phyloP scores from a whole-genome alignment of 108 stramenopile genomes.

The Nannochloropsis granulata region DNA sequence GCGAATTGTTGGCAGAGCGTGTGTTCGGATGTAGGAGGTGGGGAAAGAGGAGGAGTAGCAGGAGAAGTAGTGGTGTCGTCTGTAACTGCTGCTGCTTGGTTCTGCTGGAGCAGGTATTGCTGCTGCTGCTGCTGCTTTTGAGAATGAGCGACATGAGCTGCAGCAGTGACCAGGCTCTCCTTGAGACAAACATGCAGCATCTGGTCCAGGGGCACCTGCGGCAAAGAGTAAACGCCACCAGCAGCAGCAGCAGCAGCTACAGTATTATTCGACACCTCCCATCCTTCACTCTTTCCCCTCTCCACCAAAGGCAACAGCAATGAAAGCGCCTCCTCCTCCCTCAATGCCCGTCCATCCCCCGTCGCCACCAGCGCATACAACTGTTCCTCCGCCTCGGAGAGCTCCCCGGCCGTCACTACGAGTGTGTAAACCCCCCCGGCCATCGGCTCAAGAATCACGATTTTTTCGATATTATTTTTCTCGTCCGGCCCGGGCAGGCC shows the following conservation, averaged over 20 bases:
- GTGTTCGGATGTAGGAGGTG: neutral
- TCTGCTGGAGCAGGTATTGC: neutral
- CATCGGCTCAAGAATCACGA: conserved; percentile 9
- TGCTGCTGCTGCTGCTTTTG: neutral
- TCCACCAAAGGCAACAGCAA: neutral
- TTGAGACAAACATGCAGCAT: neutral
- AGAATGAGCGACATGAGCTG: neutral
- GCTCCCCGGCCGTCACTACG: neutral
- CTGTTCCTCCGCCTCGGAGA: neutral
- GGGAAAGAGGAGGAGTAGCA: neutral
- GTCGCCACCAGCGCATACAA: neutral
- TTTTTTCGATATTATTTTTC: conserved; percentile 38
- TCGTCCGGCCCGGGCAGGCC: conserved; percentile 25
- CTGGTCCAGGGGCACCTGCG: neutral
- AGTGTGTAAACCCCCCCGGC: neutral
- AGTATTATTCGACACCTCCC: neutral
- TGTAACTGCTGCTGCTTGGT: neutral
- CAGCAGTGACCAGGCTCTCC: neutral
- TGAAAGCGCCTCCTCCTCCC: neutral
- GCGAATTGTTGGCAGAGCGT: neutral
- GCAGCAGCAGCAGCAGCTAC: neutral
- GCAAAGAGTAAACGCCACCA: neutral
- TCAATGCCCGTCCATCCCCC: neutral
- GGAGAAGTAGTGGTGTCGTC: neutral
- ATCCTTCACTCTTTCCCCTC: neutral